Conservation (phyloP, 805 yeast species). For the Jamesozyma rosinii region DNA sequence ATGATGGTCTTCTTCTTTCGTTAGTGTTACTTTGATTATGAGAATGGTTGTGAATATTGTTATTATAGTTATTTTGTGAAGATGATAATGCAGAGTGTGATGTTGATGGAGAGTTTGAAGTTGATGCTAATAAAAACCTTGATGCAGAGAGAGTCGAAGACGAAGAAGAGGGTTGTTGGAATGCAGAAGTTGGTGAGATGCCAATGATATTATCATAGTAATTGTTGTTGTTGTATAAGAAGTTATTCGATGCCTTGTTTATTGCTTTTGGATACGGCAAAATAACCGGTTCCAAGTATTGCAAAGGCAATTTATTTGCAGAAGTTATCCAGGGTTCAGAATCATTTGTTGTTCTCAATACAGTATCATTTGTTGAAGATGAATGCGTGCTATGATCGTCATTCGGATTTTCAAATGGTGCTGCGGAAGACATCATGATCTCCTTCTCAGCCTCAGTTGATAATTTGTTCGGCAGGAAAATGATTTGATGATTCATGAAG, state of each 20-base stretch:
- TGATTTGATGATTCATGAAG: conserved; percentile 64
- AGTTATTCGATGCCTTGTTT: conserved; percentile 3
- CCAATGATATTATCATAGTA: neutral
- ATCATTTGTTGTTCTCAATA: neutral
- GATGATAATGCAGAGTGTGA: neutral
- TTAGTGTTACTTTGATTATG: neutral
- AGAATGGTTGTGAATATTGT: neutral
- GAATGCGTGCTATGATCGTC: neutral
- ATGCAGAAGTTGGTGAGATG: neutral
- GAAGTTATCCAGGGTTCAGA: conserved; percentile 23
- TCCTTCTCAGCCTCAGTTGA: conserved; percentile 2
- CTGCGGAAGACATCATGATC: neutral
- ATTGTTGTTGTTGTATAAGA: neutral
- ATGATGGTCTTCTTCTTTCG: neutral
- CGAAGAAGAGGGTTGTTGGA: neutral
- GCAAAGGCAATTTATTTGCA: conserved; percentile 24
- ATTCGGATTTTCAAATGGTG: too few species aligned
- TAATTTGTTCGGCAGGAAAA: conserved; percentile 46
- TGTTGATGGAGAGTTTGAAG: neutral
- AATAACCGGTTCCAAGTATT: conserved; percentile 24
- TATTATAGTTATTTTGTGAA: neutral
- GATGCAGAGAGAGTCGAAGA: conserved; percentile 1
- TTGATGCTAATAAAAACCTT: neutral
- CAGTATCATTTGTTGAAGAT: neutral
- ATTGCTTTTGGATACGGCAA: conserved; percentile 25